These are phyloP conservation scores for Dujonia santamariae DNA, from an alignment of 1,139 yeast species.

Conservation along the genomic window DNA sequence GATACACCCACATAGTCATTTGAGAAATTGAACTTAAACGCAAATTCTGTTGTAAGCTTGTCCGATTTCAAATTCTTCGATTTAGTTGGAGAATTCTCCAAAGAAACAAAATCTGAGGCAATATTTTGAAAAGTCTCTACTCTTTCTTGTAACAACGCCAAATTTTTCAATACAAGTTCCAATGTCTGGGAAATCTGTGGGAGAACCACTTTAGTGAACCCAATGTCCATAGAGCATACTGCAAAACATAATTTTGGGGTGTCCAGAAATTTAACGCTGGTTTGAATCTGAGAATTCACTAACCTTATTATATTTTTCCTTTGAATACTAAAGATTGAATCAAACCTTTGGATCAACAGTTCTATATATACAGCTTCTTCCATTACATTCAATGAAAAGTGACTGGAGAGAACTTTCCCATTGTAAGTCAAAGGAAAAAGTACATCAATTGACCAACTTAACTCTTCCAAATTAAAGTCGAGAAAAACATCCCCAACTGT, in stretches of 20 bases:
- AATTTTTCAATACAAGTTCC: constrained; percentile 15
- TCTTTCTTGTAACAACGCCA: constrained; percentile 14
- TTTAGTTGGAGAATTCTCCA: not conserved
- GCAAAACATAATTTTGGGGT: constrained; percentile 17
- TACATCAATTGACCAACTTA: constrained; percentile 19
- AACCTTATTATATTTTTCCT: constrained; percentile 13
- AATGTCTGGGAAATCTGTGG: constrained; percentile 27
- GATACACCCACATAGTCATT: constrained; percentile 40
- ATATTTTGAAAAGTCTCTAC: constrained; percentile 10
- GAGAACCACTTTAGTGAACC: constrained; percentile 30
- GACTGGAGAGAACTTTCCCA: constrained; percentile 18
- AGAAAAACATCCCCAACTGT: constrained; percentile 16
- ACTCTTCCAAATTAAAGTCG: constrained; percentile 18
- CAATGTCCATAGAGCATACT: constrained; percentile 22
- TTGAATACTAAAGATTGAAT: constrained; percentile 11
- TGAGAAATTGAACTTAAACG: constrained; percentile 24
- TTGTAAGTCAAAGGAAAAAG: constrained; percentile 17
- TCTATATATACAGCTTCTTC: constrained; percentile 17
- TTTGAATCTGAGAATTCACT: constrained; percentile 29
- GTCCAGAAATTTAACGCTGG: constrained; percentile 17
- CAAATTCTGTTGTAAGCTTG: constrained; percentile 10
- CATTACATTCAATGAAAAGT: constrained; percentile 13
- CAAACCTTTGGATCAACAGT: constrained; percentile 20
- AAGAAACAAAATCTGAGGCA: not conserved
- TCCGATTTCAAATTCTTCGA: not conserved